Conservation (phyloP, 2,329 filamentous ascomycete genomes). For the Fonsecaea monophora region DNA sequence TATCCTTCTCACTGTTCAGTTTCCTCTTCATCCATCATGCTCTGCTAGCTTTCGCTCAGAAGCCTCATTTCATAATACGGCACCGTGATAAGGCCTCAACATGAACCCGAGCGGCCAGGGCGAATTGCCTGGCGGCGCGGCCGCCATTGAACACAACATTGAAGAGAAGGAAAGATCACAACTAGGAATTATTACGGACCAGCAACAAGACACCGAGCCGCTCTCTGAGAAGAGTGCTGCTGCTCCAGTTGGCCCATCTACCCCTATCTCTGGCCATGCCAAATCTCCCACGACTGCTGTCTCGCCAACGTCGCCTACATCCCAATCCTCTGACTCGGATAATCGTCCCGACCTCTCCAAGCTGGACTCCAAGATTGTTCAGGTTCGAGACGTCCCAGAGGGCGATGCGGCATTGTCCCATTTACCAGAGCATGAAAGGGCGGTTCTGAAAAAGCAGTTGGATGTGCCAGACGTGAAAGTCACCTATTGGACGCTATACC, state of each 20-base stretch:
- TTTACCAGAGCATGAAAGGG: conserved; percentile 69
- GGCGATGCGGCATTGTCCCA: conserved; percentile 64
- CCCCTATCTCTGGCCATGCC: conserved; percentile 24
- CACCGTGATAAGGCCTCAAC: neutral
- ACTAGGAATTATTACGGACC: conserved; percentile 32
- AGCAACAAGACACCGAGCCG: conserved; percentile 30
- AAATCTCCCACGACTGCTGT: conserved; percentile 20
- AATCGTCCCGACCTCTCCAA: conserved; percentile 35
- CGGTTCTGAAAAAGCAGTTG: conserved; percentile 72
- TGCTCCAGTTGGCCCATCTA: neutral
- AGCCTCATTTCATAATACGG: neutral
- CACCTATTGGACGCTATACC: conserved; percentile 69
- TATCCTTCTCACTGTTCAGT: neutral
- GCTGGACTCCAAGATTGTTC: conserved; percentile 40
- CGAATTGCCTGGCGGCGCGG: conserved; percentile 28
- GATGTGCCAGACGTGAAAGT: conserved; percentile 68
- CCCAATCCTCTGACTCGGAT: conserved; percentile 30
- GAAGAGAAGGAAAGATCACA: conserved; percentile 38
- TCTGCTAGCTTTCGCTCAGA: conserved; percentile 7
- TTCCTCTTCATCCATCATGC: neutral
- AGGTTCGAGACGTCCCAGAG: conserved; percentile 46
- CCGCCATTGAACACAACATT: conserved; percentile 36
- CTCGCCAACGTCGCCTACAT: conserved; percentile 26
- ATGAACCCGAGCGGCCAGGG: conserved; percentile 39
- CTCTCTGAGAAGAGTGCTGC: conserved; percentile 24